Evolutionary conservation across 2,329 filamentous ascomycete genomes (phyloP).

Genomic region (Alternaria triticimaculans): DNA sequence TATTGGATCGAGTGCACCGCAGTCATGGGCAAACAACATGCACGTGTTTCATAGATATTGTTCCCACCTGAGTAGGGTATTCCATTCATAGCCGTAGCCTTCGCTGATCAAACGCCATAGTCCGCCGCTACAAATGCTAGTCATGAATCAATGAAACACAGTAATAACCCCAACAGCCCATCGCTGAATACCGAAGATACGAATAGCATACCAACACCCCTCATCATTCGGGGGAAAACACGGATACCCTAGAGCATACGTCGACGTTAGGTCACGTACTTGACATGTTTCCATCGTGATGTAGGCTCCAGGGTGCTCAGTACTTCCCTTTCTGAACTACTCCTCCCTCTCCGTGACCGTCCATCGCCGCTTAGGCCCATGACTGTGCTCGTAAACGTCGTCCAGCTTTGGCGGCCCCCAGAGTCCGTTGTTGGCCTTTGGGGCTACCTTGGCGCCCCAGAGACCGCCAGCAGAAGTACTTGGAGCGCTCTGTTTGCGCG

Average conservation of each 20-base stretch:
- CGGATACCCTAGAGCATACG: background rate
- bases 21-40: background rate
- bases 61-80: background rate
- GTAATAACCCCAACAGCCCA: background rate
- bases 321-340: background rate
- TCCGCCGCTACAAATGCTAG: background rate
- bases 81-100: background rate
- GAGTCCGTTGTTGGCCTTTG: slow-evolving; percentile 44
- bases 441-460: slow-evolving; percentile 32
- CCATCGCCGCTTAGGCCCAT: slow-evolving; percentile 53
- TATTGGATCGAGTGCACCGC: background rate
- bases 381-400: slow-evolving; percentile 46
- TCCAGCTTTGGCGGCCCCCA: slow-evolving; percentile 51
- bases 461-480: slow-evolving; percentile 26
- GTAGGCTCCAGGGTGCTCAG: background rate
- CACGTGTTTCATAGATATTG: background rate
- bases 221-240: background rate
- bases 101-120: background rate
- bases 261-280: background rate
- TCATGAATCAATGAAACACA: background rate
- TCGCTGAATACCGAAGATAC: background rate
- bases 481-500: slow-evolving; percentile 20
- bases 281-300: background rate
- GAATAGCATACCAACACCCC: background rate
- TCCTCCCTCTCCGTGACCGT: slow-evolving; percentile 49